phyloP scores from a whole-genome alignment of 352 stramenopile species.

The Aphanomyces invadans region DNA sequence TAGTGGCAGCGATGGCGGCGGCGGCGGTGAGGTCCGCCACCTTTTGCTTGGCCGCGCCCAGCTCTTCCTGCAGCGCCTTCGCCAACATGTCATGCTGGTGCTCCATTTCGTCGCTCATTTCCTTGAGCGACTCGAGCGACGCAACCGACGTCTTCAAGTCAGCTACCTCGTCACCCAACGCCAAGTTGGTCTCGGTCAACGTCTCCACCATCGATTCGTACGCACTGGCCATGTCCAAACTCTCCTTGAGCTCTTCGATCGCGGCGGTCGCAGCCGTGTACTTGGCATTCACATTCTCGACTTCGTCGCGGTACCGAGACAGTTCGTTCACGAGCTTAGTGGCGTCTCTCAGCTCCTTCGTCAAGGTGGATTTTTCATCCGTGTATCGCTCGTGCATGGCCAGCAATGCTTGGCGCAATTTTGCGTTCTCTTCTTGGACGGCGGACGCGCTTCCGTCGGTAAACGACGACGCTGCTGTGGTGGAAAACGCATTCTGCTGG shows the following conservation, averaged over 20 bases:
- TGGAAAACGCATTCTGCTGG: background rate
- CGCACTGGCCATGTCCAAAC: slow-evolving; percentile 75
- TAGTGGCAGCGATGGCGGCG: slow-evolving; percentile 41
- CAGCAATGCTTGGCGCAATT: slow-evolving; percentile 72
- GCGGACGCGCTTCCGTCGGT: slow-evolving; percentile 27
- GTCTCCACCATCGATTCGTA: slow-evolving; percentile 87
- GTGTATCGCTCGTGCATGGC: slow-evolving; percentile 69
- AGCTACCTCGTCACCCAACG: slow-evolving; percentile 67
- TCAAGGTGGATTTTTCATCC: slow-evolving; percentile 74
- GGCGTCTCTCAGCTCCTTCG: slow-evolving; percentile 65
- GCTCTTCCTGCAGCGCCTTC: slow-evolving; percentile 60
- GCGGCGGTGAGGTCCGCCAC: slow-evolving; percentile 56
- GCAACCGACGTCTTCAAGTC: slow-evolving; percentile 63
- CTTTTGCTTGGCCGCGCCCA: slow-evolving; percentile 45
- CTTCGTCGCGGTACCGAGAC: slow-evolving; percentile 49
- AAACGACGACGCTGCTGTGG: slow-evolving; percentile 2
- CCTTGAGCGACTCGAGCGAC: slow-evolving; percentile 70
- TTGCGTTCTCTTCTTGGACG: slow-evolving; percentile 72
- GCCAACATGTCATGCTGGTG: slow-evolving; percentile 81
- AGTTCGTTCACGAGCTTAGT: slow-evolving; percentile 70
- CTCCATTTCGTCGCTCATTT: slow-evolving; percentile 84
- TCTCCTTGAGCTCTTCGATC: slow-evolving; percentile 78
- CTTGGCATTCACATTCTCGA: slow-evolving; percentile 59
- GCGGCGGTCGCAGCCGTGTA: slow-evolving; percentile 48
- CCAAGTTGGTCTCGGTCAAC: slow-evolving; percentile 83